Percentiles rank a stretch among this genome's conserved stretches.
phyloP scores from a whole-genome alignment of 305 asterid species.

The Solanum chacoense region DNA sequence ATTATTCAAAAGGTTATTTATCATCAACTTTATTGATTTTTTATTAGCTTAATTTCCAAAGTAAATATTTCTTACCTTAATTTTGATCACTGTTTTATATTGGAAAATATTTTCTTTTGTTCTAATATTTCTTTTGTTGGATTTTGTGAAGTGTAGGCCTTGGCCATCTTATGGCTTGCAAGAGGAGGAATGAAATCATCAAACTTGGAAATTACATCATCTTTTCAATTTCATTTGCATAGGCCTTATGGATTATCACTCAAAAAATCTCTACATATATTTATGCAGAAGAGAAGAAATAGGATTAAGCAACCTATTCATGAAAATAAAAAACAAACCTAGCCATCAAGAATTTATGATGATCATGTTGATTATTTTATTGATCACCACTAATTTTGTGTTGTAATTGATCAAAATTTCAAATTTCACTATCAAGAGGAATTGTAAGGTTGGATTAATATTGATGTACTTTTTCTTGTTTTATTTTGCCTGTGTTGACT shows the following conservation, averaged over 20 bases:
- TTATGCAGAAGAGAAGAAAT: constrained; percentile 6
- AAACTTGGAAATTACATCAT: not conserved
- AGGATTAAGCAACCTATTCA: not conserved
- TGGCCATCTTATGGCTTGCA: constrained; percentile 7
- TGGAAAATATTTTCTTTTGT: not conserved
- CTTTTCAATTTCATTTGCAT: not conserved
- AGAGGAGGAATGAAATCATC: constrained; percentile 5
- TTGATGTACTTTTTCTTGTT: not conserved
- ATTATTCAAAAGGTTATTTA: not conserved
- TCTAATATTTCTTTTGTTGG: not conserved
- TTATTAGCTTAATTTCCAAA: not conserved
- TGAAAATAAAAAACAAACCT: not conserved
- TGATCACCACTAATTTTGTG: not conserved
- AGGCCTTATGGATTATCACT: not conserved
- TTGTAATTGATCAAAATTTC: not conserved
- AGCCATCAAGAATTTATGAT: not conserved
- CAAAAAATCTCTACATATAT: constrained; percentile 5
- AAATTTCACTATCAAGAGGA: not conserved
- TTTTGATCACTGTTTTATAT: not conserved
- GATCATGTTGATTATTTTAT: not conserved
- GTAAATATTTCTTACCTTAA: not conserved
- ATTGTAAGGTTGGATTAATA: not conserved
- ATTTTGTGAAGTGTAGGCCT: not conserved
- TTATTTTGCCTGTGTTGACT: not conserved
- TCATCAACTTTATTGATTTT: not conserved